phyloP scores from a whole-genome alignment of 2,329 filamentous ascomycete species.

The Venturiaceae sp. region DNA sequence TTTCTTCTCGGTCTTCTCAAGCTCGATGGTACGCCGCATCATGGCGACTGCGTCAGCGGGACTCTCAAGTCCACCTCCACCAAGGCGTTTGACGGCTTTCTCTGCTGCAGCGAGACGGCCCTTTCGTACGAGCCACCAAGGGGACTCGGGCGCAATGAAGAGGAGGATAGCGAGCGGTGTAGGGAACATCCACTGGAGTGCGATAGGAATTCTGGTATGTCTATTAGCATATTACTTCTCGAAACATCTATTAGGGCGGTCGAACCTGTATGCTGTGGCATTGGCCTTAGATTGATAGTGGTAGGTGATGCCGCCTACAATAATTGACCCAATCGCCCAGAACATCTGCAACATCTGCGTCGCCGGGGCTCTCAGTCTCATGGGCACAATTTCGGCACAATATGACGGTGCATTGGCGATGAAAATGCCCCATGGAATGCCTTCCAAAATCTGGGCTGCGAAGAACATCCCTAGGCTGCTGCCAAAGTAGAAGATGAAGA shows the following conservation, averaged over 20 bases:
- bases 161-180: constrained; percentile 56
- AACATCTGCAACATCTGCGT: constrained; percentile 65
- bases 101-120: constrained; percentile 57
- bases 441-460: constrained; percentile 37
- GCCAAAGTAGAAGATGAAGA: constrained; percentile 40
- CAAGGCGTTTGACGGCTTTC: constrained; percentile 53
- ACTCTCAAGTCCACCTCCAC: constrained; percentile 54
- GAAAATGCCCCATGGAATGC: constrained; percentile 38
- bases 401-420: constrained; percentile 40
- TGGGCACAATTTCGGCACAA: constrained; percentile 55
- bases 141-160: constrained; percentile 58
- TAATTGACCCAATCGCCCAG: constrained; percentile 65
- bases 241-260: background rate
- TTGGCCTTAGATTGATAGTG: constrained; percentile 55
- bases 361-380: constrained; percentile 49
- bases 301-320: constrained; percentile 63
- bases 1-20: constrained; percentile 46
- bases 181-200: constrained; percentile 59
- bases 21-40: constrained; percentile 82
- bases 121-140: constrained; percentile 67
- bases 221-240: background rate
- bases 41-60: constrained; percentile 79
- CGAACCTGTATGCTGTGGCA: constrained; percentile 58
- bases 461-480: constrained; percentile 32
- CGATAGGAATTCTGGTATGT: background rate